phyloP scores from a whole-genome alignment of 2,329 filamentous ascomycete genomes.

The Colletotrichum sp. region DNA sequence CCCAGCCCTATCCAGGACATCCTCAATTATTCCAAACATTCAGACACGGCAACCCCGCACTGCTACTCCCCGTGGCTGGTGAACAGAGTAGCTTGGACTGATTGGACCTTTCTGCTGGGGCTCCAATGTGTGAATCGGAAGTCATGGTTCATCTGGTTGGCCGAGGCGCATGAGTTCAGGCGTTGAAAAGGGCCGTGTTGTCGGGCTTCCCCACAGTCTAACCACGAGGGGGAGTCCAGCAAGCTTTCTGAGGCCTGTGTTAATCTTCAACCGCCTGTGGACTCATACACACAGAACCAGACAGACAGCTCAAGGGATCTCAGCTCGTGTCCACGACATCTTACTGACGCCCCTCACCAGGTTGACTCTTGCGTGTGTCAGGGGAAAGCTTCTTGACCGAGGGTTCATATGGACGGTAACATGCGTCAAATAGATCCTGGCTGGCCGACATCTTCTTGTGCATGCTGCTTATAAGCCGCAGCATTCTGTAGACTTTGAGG shows the following conservation, averaged over 20 bases:
- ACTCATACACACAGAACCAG: neutral
- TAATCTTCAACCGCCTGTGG: neutral
- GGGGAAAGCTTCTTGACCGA: neutral
- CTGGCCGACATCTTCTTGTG: neutral
- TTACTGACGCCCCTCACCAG: neutral
- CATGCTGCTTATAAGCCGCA: neutral
- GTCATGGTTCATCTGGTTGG: neutral
- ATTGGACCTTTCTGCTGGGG: neutral
- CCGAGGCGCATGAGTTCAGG: neutral
- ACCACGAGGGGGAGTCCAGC: neutral
- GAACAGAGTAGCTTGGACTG: neutral
- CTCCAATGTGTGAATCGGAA: neutral
- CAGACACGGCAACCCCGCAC: neutral
- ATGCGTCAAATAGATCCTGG: too few relatives aligned
- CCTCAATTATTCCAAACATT: neutral
- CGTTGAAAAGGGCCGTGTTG: neutral
- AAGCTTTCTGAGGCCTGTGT: neutral
- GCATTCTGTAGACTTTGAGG: neutral
- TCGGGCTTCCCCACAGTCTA: neutral
- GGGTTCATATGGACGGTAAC: neutral
- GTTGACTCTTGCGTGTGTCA: neutral
- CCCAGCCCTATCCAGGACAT: neutral
- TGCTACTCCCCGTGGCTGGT: neutral
- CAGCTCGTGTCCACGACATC: neutral
- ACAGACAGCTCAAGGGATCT: neutral